Percentiles rank a stretch among this genome's conserved stretches.
These are phyloP conservation scores for Colletotrichum orbiculare DNA, from an alignment of 2,329 filamentous ascomycete genomes.

Conservation along the genomic window DNA sequence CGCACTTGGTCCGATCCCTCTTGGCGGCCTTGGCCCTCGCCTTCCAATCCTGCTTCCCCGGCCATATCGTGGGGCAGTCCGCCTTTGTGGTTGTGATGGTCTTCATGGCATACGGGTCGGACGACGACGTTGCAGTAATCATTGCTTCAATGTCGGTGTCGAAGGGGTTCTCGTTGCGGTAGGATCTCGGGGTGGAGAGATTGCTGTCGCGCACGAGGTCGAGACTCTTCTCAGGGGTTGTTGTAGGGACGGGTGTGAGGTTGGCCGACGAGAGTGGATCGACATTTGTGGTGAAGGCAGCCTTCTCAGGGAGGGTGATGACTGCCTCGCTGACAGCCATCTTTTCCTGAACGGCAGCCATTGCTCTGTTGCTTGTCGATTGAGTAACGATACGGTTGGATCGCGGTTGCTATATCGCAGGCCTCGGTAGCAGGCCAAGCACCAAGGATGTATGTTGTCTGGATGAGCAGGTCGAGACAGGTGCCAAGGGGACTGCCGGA, in stretches of 20 bases:
- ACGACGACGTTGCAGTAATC: conserved; percentile 50
- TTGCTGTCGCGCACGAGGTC: conserved; percentile 49
- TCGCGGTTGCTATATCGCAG: background rate
- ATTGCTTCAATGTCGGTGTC: conserved; percentile 69
- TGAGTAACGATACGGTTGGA: conserved; percentile 15
- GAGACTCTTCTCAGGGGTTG: conserved; percentile 41
- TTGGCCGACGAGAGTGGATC: conserved; percentile 17
- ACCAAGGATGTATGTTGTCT: conserved; percentile 5
- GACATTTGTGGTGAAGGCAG: conserved; percentile 23
- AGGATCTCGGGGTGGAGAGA: conserved; percentile 57
- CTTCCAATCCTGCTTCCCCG: conserved; percentile 69
- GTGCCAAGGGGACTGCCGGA: conserved; percentile 22
- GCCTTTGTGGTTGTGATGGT: conserved; percentile 51
- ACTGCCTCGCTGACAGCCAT: conserved; percentile 13
- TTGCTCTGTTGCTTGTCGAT: background rate
- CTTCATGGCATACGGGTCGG: conserved; percentile 46
- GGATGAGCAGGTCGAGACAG: background rate
- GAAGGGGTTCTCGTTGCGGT: conserved; percentile 60
- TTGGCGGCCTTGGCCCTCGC: conserved; percentile 68
- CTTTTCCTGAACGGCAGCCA: conserved; percentile 32
- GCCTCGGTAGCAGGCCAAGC: background rate
- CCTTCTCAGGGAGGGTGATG: conserved; percentile 32
- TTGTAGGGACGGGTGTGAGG: conserved; percentile 32
- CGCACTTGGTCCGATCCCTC: conserved; percentile 60
- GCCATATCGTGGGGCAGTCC: conserved; percentile 67